phyloP scores from a whole-genome alignment of 2,329 filamentous ascomycete genomes.

The Sclerotinia borealis region DNA sequence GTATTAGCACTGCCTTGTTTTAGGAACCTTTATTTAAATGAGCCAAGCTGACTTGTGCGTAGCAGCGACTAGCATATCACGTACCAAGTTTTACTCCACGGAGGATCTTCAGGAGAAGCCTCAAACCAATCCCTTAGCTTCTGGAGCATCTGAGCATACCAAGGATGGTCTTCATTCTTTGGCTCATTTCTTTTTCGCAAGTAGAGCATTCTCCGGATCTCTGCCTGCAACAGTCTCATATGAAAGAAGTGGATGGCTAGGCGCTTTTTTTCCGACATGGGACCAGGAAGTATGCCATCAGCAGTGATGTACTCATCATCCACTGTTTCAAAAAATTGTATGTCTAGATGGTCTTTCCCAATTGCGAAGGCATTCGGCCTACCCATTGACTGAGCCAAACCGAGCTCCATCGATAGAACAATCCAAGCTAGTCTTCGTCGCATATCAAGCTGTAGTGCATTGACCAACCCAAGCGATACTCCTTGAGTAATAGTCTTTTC shows the following conservation, averaged over 20 bases:
- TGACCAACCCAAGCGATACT: slow-evolving; percentile 47
- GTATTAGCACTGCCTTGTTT: slow-evolving; percentile 17
- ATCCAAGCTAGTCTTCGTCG: slow-evolving; percentile 84
- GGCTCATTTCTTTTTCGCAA: slow-evolving; percentile 75
- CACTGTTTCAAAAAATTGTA: slow-evolving; percentile 75
- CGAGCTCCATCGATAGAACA: slow-evolving; percentile 80
- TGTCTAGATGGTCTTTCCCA: slow-evolving; percentile 74
- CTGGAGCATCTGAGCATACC: slow-evolving; percentile 74
- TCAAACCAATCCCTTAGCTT: slow-evolving; percentile 78
- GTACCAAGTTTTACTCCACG: slow-evolving; percentile 75
- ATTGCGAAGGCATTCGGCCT: slow-evolving; percentile 81
- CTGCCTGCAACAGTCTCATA: slow-evolving; percentile 80
- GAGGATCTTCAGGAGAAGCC: slow-evolving; percentile 62
- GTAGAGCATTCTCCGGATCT: slow-evolving; percentile 81
- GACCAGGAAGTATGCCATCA: slow-evolving; percentile 66
- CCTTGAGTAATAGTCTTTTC: slow-evolving; percentile 76
- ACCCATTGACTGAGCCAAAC: slow-evolving; percentile 80
- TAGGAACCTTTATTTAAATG: neutral
- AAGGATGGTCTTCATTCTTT: slow-evolving; percentile 73
- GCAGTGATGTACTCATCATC: slow-evolving; percentile 79
- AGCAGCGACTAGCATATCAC: slow-evolving; percentile 4
- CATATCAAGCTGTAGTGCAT: slow-evolving; percentile 80
- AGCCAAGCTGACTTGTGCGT: slow-evolving; percentile 13
- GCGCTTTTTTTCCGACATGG: slow-evolving; percentile 73
- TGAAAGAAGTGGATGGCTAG: slow-evolving; percentile 90